Evolutionary conservation across 352 stramenopile species (phyloP), one percentile per base, ranked within the genome.

Genomic region (Phytophthora hybrid): DNA sequence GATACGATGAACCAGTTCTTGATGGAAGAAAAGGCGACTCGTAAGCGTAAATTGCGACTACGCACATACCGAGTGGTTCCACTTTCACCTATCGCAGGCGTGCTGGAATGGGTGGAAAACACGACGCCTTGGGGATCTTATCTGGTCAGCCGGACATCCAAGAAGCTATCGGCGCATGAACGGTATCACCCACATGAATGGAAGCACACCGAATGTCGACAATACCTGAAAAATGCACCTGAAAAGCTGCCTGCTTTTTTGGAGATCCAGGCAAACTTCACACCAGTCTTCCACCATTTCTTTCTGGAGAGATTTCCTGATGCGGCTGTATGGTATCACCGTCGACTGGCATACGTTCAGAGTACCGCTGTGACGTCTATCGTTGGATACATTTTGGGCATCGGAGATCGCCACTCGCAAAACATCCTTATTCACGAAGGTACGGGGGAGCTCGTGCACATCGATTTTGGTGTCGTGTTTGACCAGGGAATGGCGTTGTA

Each of bases 381-480:
- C 69, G 97, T 99, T 10, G 98, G 98, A 5, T 95, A 97, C 71
- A 94, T 98, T 66, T 51, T 97, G 23, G 97, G 98, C 9, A 99
- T 99, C 70, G 98, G 98, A 23, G 98, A 99, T 83, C 93, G 98
- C 5, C 98, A 99, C 67, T 93, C 92, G 26, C 92, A 97, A 59
- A 99, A 99, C 76, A 99, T 99, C 74, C 80, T 99, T 47, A 94
- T 99, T 60, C 95, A 99, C 67, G 87, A 98, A 53, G 93, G 93
- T 41, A 99, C 97, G 2, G 98, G 93, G 11, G 98, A 99, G 80
- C 83, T 99, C 32, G 96, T 99, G 44, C 98, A 99, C 76, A 99
- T 99, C 75, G 98, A 99, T 81, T 99, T 99, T 87, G 98, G 98
- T 10, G 97, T 99, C 51, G 97, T 99, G 11, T 99, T 99, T 86